Percentiles rank a stretch among this genome's conserved stretches.
Conservation (phyloP, 371 early-diverging fungal species). For the Batkoa obscura region DNA sequence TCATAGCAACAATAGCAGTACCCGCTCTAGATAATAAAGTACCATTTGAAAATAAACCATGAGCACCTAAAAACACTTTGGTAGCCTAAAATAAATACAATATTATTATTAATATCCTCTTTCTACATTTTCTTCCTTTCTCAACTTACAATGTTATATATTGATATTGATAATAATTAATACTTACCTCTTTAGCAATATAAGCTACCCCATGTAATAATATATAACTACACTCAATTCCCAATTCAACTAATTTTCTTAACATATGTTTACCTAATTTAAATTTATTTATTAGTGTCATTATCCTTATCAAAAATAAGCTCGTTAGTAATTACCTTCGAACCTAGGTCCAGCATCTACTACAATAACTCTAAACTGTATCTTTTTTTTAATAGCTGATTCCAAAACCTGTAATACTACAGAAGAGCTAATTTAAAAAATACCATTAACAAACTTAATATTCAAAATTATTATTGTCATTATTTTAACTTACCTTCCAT, state of each 20-base stretch:
- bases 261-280: constrained; percentile 41
- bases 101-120: constrained; percentile 25
- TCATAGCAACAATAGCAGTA: constrained; percentile 80
- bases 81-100: constrained; percentile 68
- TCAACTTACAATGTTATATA: no score
- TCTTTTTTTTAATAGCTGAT: constrained; percentile 52
- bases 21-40: constrained; percentile 82
- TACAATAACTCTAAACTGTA: constrained; percentile 79
- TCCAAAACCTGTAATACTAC: constrained; percentile 57
- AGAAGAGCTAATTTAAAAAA: constrained; percentile 37
- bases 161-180: background rate
- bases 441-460: background rate
- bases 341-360: constrained; percentile 79
- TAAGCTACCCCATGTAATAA: constrained; percentile 31
- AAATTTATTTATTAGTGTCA: background rate
- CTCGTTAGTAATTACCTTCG: constrained; percentile 35
- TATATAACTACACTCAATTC: constrained; percentile 59
- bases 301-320: background rate
- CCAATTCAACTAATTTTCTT: constrained; percentile 34
- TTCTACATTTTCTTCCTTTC: no score
- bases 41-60: constrained; percentile 81
- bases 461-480: background rate
- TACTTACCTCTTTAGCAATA: background rate
- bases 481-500: constrained; percentile 25
- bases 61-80: constrained; percentile 87